Evolutionary conservation across 2,329 filamentous ascomycete genomes (phyloP), one percentile per base, ranked within the genome.

Genomic region (Pseudogymnoascus sp.): DNA sequence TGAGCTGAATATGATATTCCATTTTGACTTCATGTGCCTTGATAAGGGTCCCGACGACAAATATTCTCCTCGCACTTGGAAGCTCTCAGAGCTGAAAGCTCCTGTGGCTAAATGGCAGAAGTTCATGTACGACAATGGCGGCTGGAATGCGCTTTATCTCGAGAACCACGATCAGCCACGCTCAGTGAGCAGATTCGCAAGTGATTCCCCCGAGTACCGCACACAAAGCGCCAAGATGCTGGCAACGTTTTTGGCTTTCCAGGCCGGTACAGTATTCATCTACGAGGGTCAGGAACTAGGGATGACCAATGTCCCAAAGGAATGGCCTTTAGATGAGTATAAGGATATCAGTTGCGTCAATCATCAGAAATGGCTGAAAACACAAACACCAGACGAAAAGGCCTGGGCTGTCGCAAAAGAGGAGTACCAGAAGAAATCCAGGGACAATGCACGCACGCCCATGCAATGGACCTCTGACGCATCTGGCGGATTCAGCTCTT

Each of bases 381-480:
- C 35, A 15, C 15, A 21, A 21, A 40, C 13, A 11, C 4, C 31
- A 39, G 26, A 21, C 5, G 29, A 33, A 26, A 33, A 24, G 63
- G 69, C 68, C 8, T 68, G 70, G 17, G 70, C 75, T 17, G 67
- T 70, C 15, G 77, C 66, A 63, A 74, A 71, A 72, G 67, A 76
- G 66, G 75, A 81, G 8, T 74, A 84, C 67, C 79, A 81, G 64
- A 74, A 78, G 64, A 82, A 83, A 69, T 82, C 79, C 10, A 70
- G 87, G n/a, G 87, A 90, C 72, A 87, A 90, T 70, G 83, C 82
- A 13, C 79, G 87, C 37, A 83, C 84, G 0, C 86, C 86, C 0
- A 84, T 90, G 70, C 85, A 89, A 68, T 90, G 87, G 86, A 68
- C 72, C n/a, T 75, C 73, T 1, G 69, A 74, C 0, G 81, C 88